Conservation (phyloP, 2,329 filamentous ascomycete species). For the Endoconidiophora laricicola region DNA sequence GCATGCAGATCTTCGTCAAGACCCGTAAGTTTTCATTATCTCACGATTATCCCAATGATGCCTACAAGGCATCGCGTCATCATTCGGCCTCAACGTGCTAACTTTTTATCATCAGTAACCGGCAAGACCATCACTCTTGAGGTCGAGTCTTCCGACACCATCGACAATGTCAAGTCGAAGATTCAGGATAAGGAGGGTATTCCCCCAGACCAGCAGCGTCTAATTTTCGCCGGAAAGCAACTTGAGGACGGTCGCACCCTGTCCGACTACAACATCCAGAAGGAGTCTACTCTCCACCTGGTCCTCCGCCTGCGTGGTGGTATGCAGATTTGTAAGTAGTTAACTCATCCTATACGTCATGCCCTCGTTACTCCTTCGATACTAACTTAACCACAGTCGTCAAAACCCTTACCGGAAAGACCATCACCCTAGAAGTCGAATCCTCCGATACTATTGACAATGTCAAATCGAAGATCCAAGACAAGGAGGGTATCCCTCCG, state of each 20-base stretch:
- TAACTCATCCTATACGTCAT: slow-evolving; percentile 2
- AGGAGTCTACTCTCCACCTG: slow-evolving; percentile 77
- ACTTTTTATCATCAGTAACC: slow-evolving; percentile 37
- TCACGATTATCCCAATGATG: too few relatives aligned
- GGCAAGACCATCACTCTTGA: slow-evolving; percentile 97
- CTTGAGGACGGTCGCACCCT: slow-evolving; percentile 98
- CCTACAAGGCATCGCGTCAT: too few relatives aligned
- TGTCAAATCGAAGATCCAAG: too few relatives aligned
- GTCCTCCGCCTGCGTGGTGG: slow-evolving; percentile 79
- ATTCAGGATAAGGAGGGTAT: slow-evolving; percentile 98
- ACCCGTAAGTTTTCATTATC: slow-evolving; percentile 48
- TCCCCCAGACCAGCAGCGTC: slow-evolving; percentile 94
- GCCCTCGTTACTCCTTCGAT: slow-evolving; percentile 17
- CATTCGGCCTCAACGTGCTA: slow-evolving; percentile 26
- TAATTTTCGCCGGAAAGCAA: slow-evolving; percentile 99
- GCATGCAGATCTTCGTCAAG: slow-evolving; percentile 97
- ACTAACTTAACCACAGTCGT: slow-evolving; percentile 43
- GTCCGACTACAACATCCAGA: slow-evolving; percentile 99
- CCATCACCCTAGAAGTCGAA: slow-evolving; percentile 69
- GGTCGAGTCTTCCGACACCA: slow-evolving; percentile 98
- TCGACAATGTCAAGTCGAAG: slow-evolving; percentile 99
- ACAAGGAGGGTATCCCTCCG: too few relatives aligned
- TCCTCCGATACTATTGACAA: too few relatives aligned
- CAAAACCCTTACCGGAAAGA: slow-evolving; percentile 83
- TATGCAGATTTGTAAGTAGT: slow-evolving; percentile 52